A percentile compares a stretch with the other conserved stretches of the same genome.
Conservation (phyloP, 768 basidiomycete species). For the Gymnopilus dilepis region DNA sequence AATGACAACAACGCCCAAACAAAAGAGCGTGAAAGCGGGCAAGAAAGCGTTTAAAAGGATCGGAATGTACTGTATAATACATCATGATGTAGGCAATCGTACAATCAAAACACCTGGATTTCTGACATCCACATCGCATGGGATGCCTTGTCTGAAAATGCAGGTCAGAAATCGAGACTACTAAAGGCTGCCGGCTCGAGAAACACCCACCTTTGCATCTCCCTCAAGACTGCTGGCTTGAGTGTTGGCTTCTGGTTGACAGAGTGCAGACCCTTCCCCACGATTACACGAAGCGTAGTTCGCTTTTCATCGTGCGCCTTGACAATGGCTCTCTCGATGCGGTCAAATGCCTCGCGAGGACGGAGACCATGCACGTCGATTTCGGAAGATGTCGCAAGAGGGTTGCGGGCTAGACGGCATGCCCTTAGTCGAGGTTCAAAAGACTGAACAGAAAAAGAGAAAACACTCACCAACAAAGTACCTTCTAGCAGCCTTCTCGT, state of each 20-base stretch:
- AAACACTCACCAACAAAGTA: constrained; percentile 47
- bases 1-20: background rate
- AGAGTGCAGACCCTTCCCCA: constrained; percentile 87
- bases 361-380: constrained; percentile 59
- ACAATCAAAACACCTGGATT: constrained; percentile 80
- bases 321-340: constrained; percentile 48
- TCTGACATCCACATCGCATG: constrained; percentile 69
- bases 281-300: constrained; percentile 47
- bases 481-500: constrained; percentile 50
- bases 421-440: constrained; percentile 12
- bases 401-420: constrained; percentile 42
- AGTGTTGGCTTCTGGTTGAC: constrained; percentile 71
- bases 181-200: background rate
- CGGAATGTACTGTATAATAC: background rate
- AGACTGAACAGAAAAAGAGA: background rate
- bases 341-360: constrained; percentile 49
- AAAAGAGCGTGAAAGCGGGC: background rate
- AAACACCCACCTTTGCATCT: constrained; percentile 67
- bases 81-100: constrained; percentile 28
- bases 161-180: constrained; percentile 1
- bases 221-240: constrained; percentile 78
- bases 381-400: constrained; percentile 34
- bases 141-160: constrained; percentile 61
- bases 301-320: constrained; percentile 40
- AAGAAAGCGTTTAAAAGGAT: background rate